These are phyloP conservation scores for Plasmodium knowlesi DNA, from an alignment of 169 alveolate species.

Conservation along the genomic window DNA sequence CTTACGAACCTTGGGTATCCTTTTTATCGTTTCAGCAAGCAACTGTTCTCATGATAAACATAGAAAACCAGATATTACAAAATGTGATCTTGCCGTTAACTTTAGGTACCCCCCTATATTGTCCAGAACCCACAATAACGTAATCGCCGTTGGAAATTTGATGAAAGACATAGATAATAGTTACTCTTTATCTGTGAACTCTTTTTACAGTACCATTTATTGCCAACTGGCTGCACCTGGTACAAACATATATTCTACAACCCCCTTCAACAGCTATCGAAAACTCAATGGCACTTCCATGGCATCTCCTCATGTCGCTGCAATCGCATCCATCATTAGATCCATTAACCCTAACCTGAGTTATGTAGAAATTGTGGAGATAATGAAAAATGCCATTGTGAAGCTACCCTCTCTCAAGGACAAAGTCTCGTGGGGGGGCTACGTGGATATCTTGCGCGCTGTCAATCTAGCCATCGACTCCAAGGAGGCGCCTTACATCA, in stretches of 20 bases:
- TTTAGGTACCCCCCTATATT: slow-evolving; percentile 29
- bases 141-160: slow-evolving; percentile 49
- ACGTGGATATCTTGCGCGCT: slow-evolving; percentile 22
- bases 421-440: slow-evolving; percentile 60
- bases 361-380: slow-evolving; percentile 15
- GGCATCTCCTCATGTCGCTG: slow-evolving; percentile 85
- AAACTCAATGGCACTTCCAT: slow-evolving; percentile 80
- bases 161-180: slow-evolving; percentile 3
- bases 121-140: slow-evolving; percentile 15
- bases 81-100: slow-evolving; percentile 51
- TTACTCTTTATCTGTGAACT: slow-evolving; percentile 32
- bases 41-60: slow-evolving; percentile 19
- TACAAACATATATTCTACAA: slow-evolving; percentile 78
- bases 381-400: slow-evolving; percentile 9
- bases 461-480: slow-evolving; percentile 19
- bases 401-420: slow-evolving; percentile 1
- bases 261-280: slow-evolving; percentile 66
- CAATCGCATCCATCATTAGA: slow-evolving; percentile 56
- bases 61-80: slow-evolving; percentile 25
- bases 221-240: slow-evolving; percentile 82
- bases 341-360: slow-evolving; percentile 55
- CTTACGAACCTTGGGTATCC: slow-evolving; percentile 9
- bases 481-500: slow-evolving; percentile 1
- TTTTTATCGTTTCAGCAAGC: slow-evolving; percentile 67
- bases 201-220: slow-evolving; percentile 61